Conservation (phyloP, 2,329 filamentous ascomycete genomes). For the Cladobotryum mycophilum region DNA sequence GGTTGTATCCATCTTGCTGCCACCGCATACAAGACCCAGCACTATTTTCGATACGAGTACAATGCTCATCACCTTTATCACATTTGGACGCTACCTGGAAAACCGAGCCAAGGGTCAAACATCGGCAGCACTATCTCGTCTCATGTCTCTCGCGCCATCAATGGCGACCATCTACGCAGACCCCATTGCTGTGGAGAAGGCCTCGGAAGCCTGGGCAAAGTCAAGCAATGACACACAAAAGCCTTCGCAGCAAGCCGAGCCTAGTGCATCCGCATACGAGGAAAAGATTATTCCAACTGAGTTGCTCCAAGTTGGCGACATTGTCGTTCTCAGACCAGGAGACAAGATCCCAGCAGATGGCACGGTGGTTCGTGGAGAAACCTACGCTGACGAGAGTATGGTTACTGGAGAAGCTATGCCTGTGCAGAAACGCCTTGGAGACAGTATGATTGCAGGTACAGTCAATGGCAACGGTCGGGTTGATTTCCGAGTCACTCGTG, state of each 20-base stretch:
- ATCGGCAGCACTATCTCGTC: slow-evolving; percentile 80
- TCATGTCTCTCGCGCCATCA: slow-evolving; percentile 94
- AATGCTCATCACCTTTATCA: slow-evolving; percentile 96
- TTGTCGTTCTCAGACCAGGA: slow-evolving; percentile 86
- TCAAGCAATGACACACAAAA: slow-evolving; percentile 24
- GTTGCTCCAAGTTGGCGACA: slow-evolving; percentile 85
- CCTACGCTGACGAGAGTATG: slow-evolving; percentile 96
- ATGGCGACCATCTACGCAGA: slow-evolving; percentile 97
- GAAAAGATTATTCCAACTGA: slow-evolving; percentile 89
- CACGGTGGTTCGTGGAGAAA: slow-evolving; percentile 77
- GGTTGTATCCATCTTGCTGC: slow-evolving; percentile 68
- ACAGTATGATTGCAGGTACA: slow-evolving; percentile 80
- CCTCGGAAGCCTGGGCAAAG: slow-evolving; percentile 66
- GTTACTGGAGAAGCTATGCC: slow-evolving; percentile 97
- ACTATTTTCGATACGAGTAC: slow-evolving; percentile 97
- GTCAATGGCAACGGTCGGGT: slow-evolving; percentile 90
- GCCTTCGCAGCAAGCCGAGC: slow-evolving; percentile 22
- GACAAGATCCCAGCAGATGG: slow-evolving; percentile 97
- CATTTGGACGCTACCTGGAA: slow-evolving; percentile 83
- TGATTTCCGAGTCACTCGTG: slow-evolving; percentile 87
- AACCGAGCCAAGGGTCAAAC: slow-evolving; percentile 95
- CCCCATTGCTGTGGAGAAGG: slow-evolving; percentile 87
- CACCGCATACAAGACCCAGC: slow-evolving; percentile 71
- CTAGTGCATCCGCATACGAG: slow-evolving; percentile 59
- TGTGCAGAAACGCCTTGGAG: slow-evolving; percentile 79